Evolutionary conservation across 2,329 filamentous ascomycete species (phyloP), one percentile per base, ranked within the genome.

Genomic region (Curvularia spicifera): DNA sequence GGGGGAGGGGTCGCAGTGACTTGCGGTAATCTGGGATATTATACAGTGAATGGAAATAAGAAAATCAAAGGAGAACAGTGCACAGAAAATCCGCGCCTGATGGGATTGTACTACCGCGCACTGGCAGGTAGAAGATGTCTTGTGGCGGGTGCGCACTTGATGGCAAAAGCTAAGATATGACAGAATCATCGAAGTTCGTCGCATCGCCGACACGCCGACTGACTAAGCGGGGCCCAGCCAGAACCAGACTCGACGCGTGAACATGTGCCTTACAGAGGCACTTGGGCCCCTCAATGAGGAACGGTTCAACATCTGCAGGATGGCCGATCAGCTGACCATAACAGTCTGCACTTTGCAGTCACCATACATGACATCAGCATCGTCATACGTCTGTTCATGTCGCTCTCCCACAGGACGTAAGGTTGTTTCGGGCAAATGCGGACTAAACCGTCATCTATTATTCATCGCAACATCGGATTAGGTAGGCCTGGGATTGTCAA

Each of bases 121-220:
- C 59, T 39, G 59, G 56, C 24, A 53, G 51, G 42, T 50, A 40
- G 42, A 40, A 51, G 54, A 43, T 55, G 43, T 51, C 39, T 45
- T 45, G 62, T 59, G 56, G 61, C 62, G 60, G 60, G 56, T 57
- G 53, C 57, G 57, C 51, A 42, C 47, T 50, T 59, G 57, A 64
- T 64, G 61, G 59, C 57, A 56, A 63, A 62, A 59, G 59, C 59
- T 59, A 57, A 47, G 51, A 58, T 48, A 61, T 61, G 59, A 61
- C 51, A 61, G 59, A 53, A 61, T 61, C 59, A 61, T 61, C 50
- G 56, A 61, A 59, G 56, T 64, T 51, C 46, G 33, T 46, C 51
- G 46, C 46, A 54, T 55, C 43, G 45, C 61, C 59, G 58, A 56
- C 52, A 35, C 39, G 49, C 51, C 44, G 58, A 48, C 45, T 59